Percentiles rank a stretch among this genome's conserved stretches.
Conservation (phyloP, 345 rosid genomes). For the Citrus maxima region DNA sequence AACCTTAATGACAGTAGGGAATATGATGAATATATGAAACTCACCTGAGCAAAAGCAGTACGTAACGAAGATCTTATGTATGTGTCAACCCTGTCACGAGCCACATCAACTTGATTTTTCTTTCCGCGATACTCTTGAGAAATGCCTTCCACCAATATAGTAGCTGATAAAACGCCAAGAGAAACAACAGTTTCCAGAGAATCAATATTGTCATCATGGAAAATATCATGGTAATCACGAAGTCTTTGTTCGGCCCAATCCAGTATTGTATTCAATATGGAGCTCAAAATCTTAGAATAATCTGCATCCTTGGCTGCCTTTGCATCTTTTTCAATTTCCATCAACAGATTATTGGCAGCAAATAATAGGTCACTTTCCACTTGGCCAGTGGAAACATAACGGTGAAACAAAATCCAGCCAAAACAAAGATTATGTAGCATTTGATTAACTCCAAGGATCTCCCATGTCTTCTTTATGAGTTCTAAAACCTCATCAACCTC, state of each 20-base stretch:
- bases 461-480: conserved; percentile 90
- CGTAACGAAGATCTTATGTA: conserved; percentile 78
- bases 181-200: conserved; percentile 68
- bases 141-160: conserved; percentile 58
- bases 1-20: conserved; percentile 4
- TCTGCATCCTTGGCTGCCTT: conserved; percentile 53
- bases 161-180: conserved; percentile 63
- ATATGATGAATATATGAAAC: conserved; percentile 21
- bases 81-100: conserved; percentile 61
- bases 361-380: conserved; percentile 72
- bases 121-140: conserved; percentile 62
- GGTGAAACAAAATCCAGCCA: conserved; percentile 82
- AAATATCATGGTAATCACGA: conserved; percentile 75
- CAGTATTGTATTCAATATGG: conserved; percentile 56
- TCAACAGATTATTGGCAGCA: conserved; percentile 67
- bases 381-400: conserved; percentile 72
- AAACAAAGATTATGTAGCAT: conserved; percentile 79
- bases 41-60: conserved; percentile 77
- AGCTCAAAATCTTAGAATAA: conserved; percentile 50
- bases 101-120: conserved; percentile 53
- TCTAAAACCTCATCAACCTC: conserved; percentile 92
- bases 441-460: conserved; percentile 71
- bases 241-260: conserved; percentile 89
- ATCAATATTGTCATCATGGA: conserved; percentile 63
- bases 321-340: conserved; percentile 70